Evolutionary conservation across 2,329 filamentous ascomycete genomes (phyloP).

Genomic region (Lojkania enalia): DNA sequence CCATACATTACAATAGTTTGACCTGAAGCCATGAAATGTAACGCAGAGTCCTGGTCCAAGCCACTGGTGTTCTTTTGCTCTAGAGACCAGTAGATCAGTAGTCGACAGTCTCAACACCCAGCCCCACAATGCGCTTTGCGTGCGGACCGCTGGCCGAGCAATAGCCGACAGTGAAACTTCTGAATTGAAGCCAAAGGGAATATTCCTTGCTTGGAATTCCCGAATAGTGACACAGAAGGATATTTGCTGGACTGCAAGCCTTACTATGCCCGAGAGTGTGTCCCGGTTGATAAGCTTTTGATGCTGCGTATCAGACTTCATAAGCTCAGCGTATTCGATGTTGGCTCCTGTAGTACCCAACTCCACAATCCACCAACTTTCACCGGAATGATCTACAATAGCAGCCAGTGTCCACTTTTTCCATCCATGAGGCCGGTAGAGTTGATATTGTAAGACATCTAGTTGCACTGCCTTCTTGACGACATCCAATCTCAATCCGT

Average conservation of each 20-base stretch:
- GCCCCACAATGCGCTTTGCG: conserved; percentile 20
- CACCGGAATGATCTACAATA: conserved; percentile 38
- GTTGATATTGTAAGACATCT: conserved; percentile 64
- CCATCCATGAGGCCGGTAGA: conserved; percentile 76
- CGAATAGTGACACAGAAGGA: conserved; percentile 33
- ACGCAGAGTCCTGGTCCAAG: conserved; percentile 32
- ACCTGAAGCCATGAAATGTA: conserved; percentile 37
- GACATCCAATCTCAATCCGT: conserved; percentile 51
- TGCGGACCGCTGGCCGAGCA: conserved; percentile 7
- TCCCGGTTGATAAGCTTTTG: conserved; percentile 28
- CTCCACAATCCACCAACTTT: conserved; percentile 45
- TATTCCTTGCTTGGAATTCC: conserved; percentile 27
- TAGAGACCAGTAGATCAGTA: conserved; percentile 27
- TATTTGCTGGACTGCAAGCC: conserved; percentile 43
- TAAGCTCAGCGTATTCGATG: conserved; percentile 34
- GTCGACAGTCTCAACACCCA: conserved; percentile 37
- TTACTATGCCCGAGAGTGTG: conserved; percentile 42
- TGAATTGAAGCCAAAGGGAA: conserved; percentile 22
- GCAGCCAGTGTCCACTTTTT: conserved; percentile 73
- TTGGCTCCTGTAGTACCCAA: conserved; percentile 25
- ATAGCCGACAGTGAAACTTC: conserved; percentile 17
- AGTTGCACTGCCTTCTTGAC: conserved; percentile 64
- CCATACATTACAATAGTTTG: conserved; percentile 35
- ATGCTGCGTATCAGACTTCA: conserved; percentile 23
- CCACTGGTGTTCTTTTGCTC: conserved; percentile 30